Percentiles rank a stretch among this genome's conserved stretches.
Conservation (phyloP, 1,139 yeast genomes). For the Yamadazyma sp. region DNA sequence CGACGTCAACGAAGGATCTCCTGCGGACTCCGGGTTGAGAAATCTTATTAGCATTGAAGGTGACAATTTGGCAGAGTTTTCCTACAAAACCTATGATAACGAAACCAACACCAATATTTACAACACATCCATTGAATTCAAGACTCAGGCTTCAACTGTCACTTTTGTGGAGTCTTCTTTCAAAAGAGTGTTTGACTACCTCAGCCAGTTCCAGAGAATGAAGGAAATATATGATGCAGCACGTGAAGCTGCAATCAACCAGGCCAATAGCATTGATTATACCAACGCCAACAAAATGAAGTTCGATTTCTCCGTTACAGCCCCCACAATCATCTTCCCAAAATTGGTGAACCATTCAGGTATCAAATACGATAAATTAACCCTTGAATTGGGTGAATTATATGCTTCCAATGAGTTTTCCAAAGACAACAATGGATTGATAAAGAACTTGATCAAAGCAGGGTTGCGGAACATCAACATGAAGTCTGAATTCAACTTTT, state of each 20-base stretch:
- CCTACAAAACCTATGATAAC: constrained; percentile 77
- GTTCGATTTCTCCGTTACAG: constrained; percentile 68
- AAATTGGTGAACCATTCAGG: constrained; percentile 44
- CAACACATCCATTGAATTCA: constrained; percentile 61
- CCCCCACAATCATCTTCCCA: constrained; percentile 86
- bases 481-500: constrained; percentile 57
- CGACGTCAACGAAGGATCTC: constrained; percentile 66
- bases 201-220: constrained; percentile 80
- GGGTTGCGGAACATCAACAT: constrained; percentile 75
- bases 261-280: constrained; percentile 61
- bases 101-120: constrained; percentile 49
- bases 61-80: constrained; percentile 75
- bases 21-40: constrained; percentile 59
- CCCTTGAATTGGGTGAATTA: constrained; percentile 81
- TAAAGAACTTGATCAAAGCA: constrained; percentile 53
- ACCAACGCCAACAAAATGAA: constrained; percentile 59
- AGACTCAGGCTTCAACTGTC: constrained; percentile 71
- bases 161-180: constrained; percentile 83
- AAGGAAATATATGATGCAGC: constrained; percentile 85
- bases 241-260: constrained; percentile 74
- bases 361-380: constrained; percentile 56
- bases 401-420: constrained; percentile 64
- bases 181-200: constrained; percentile 61
- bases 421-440: constrained; percentile 11
- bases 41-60: constrained; percentile 80